phyloP scores from a whole-genome alignment of 1,284 basidiomycete species.

The Wallemia mellicola region DNA sequence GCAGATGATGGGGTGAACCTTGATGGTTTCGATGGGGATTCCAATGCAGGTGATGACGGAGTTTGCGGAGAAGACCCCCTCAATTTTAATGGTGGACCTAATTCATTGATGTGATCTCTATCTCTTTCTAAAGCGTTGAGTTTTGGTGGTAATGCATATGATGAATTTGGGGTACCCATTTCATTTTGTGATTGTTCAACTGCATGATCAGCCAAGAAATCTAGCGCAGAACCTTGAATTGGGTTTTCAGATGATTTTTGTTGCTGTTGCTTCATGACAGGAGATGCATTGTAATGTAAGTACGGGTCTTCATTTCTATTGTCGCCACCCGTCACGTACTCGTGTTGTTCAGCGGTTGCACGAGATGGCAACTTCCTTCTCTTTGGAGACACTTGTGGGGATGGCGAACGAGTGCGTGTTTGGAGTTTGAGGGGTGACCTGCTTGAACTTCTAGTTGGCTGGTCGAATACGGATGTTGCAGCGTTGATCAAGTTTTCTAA shows the following conservation, averaged over 20 bases:
- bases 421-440: background rate
- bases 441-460: constrained; percentile 5
- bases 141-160: background rate
- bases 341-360: background rate
- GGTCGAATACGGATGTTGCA: constrained; percentile 3
- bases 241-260: too few species aligned
- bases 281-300: background rate
- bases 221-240: background rate
- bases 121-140: background rate
- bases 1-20: too few species aligned
- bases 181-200: background rate
- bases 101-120: background rate
- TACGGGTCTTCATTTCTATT: constrained; percentile 1
- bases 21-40: too few species aligned
- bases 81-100: background rate
- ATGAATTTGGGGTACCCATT: background rate
- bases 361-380: background rate
- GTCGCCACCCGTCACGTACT: constrained; percentile 2
- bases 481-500: constrained; percentile 7
- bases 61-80: background rate
- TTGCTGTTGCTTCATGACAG: background rate
- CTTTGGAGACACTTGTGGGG: background rate
- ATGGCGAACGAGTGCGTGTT: background rate
- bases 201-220: background rate
- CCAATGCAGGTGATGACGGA: background rate